phyloP scores from a whole-genome alignment of 1,284 basidiomycete genomes.

The Pseudozyma flocculosa region DNA sequence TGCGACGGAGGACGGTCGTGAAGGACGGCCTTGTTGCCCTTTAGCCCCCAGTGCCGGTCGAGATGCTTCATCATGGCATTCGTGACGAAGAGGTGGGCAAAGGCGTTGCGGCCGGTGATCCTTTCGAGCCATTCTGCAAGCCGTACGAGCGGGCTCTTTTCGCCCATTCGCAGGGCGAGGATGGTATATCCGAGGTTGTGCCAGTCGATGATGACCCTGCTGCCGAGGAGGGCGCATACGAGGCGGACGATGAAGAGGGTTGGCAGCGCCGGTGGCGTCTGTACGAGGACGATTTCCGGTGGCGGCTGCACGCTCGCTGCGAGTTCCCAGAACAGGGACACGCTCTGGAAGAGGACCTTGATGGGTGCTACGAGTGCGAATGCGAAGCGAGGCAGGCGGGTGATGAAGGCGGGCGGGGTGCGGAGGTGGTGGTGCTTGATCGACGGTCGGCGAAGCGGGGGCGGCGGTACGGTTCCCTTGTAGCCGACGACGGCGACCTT shows the following conservation, averaged over 20 bases:
- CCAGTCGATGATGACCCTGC: conserved; percentile 95
- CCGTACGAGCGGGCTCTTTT: conserved; percentile 69
- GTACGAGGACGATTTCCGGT: conserved; percentile 81
- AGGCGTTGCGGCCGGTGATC: conserved; percentile 63
- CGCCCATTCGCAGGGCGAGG: conserved; percentile 76
- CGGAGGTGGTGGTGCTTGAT: conserved; percentile 63
- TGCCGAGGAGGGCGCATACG: conserved; percentile 68
- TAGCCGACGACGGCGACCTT: conserved; percentile 83
- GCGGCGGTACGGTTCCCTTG: conserved; percentile 42
- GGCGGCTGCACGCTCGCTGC: conserved; percentile 65
- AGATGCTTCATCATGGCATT: conserved; percentile 77
- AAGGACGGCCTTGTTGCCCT: conserved; percentile 63
- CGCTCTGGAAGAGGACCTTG: conserved; percentile 65
- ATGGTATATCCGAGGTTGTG: conserved; percentile 97
- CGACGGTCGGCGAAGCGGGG: conserved; percentile 21
- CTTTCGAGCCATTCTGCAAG: conserved; percentile 59
- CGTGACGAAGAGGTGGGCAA: conserved; percentile 92
- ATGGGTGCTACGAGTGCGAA: conserved; percentile 78
- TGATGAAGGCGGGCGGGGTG: conserved; percentile 67
- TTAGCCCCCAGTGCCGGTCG: conserved; percentile 69
- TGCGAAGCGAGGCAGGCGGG: conserved; percentile 63
- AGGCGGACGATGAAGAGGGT: conserved; percentile 83
- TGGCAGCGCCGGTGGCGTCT: conserved; percentile 97
- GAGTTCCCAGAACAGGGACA: conserved; percentile 43
- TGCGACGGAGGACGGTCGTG: conserved; percentile 36